A percentile compares a stretch with the other conserved stretches of the same genome.
phyloP scores from a whole-genome alignment of 768 basidiomycete genomes.

The Leccinum broughii region DNA sequence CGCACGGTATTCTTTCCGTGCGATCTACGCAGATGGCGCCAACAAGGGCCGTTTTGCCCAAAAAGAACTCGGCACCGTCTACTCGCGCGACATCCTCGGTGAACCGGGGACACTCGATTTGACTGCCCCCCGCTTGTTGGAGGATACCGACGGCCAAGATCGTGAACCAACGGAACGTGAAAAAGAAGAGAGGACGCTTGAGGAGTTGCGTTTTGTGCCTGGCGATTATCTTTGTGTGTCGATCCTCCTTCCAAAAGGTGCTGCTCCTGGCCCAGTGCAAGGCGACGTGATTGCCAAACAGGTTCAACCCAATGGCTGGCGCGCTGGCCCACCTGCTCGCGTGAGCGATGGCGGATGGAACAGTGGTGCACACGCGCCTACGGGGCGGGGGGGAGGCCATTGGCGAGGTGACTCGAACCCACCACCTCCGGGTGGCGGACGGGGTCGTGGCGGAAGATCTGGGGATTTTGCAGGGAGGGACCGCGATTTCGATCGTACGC shows the following conservation, averaged over 20 bases:
- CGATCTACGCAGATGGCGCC: constrained; percentile 73
- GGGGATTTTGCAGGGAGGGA: constrained; percentile 37
- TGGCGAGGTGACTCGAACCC: constrained; percentile 73
- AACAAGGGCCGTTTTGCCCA: constrained; percentile 70
- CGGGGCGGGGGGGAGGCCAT: constrained; percentile 63
- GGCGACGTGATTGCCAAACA: constrained; percentile 43
- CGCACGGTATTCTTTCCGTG: constrained; percentile 78
- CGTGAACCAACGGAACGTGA: constrained; percentile 43
- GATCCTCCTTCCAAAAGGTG: constrained; percentile 73
- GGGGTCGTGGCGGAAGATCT: constrained; percentile 43
- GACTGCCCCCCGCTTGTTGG: constrained; percentile 60
- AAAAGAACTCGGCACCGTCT: constrained; percentile 81
- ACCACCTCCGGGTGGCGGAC: constrained; percentile 40
- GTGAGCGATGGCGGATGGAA: constrained; percentile 54
- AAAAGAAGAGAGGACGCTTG: constrained; percentile 69
- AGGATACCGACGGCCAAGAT: constrained; percentile 43
- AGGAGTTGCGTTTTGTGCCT: constrained; percentile 76
- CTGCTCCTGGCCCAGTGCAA: constrained; percentile 42
- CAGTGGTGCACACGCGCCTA: constrained; percentile 36
- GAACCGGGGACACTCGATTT: constrained; percentile 65
- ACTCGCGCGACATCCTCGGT: constrained; percentile 82
- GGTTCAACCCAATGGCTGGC: constrained; percentile 38
- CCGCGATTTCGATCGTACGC: constrained; percentile 38
- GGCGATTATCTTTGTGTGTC: constrained; percentile 78
- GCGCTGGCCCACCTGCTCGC: constrained; percentile 36